phyloP scores from a whole-genome alignment of 768 basidiomycete genomes.

The Leccinum disarticulatum region DNA sequence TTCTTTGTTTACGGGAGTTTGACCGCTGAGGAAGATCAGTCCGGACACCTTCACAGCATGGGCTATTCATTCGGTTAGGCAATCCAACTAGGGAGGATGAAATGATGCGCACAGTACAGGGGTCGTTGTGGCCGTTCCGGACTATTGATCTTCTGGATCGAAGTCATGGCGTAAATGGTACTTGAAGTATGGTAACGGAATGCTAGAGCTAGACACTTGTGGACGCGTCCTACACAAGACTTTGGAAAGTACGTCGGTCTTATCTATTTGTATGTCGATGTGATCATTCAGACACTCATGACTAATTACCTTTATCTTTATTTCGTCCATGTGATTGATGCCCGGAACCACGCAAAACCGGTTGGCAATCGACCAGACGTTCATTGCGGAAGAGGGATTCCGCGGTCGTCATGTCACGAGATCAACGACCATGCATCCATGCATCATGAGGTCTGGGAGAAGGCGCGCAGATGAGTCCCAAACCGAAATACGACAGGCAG shows the following conservation, averaged over 20 bases:
- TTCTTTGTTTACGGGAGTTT: conserved; percentile 50
- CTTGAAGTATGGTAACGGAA: not conserved
- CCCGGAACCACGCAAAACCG: not conserved
- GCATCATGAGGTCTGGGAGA: not conserved
- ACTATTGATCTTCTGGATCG: conserved; percentile 56
- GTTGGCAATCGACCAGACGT: not conserved
- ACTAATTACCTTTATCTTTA: not conserved
- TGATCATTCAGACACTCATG: not conserved
- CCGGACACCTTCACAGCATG: conserved; percentile 59
- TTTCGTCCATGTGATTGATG: conserved; percentile 4
- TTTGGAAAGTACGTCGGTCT: not conserved
- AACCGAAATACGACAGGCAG: conserved; percentile 12
- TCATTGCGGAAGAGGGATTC: not conserved
- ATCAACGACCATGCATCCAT: not conserved
- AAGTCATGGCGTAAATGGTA: conserved; percentile 35
- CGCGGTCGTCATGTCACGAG: conserved; percentile 1
- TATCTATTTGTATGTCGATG: conserved; percentile 8
- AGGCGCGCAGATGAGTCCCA: not conserved
- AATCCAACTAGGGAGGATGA: not conserved
- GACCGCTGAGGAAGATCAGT: conserved; percentile 61
- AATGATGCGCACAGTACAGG: conserved; percentile 13
- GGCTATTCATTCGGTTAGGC: conserved; percentile 32
- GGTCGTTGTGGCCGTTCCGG: conserved; percentile 37
- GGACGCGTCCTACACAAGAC: not conserved
- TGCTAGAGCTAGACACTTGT: not conserved